Base-by-base conservation (phyloP, 345 rosid genomes). In the Populus deltoides region DNA sequence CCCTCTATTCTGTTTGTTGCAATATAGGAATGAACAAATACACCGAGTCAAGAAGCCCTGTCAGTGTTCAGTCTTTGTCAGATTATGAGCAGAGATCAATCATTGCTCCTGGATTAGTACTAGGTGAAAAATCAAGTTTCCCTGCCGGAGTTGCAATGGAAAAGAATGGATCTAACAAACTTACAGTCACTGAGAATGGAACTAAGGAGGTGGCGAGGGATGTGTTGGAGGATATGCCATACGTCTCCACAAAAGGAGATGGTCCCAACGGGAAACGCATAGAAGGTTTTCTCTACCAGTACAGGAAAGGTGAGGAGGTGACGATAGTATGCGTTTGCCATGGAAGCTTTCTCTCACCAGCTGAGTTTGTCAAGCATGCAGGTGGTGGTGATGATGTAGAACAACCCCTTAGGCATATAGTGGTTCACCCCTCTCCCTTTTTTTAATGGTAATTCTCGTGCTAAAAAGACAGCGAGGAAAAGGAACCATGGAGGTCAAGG, bases 41-140 rank as follows among this genome's bases (percentile, higher is more conserved):
- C n/a, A 29, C 70, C 7, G 91, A 85, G 39, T 77, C 86, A 73
- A 80, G 85, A 79, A 88, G 92, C 74, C 90, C 92, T 35, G 68
- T 88, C 10, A 83, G 78, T 49, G 76, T 71, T 8, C 87, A 87
- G 31, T 82, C 88, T 41, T 43, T 25, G 24, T 66, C 76, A 1
- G 87, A 87, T 63, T 47, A 71, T 49, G 86, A 82, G 62, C 85
- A 76, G 62, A 83, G 77, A 78, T 39, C 36, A 36, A 25, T 18
- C 18, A 72, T 33, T 10, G 39, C 35, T 33, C 43, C 79, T n/a
- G 76, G 83, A 29, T 36, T 68, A 24, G 9, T 31, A 63, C 17
- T 20, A 7, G 24, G 63, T 1, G 79, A 72, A 55, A 77, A 55
- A 79, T 39, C 85, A 31, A 71, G 55, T 5, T 70, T 71, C 38